Evolutionary conservation across 371 early-diverging fungal genomes (phyloP), one percentile per base, ranked within the genome.

Genomic region (Mortierella polycephala): DNA sequence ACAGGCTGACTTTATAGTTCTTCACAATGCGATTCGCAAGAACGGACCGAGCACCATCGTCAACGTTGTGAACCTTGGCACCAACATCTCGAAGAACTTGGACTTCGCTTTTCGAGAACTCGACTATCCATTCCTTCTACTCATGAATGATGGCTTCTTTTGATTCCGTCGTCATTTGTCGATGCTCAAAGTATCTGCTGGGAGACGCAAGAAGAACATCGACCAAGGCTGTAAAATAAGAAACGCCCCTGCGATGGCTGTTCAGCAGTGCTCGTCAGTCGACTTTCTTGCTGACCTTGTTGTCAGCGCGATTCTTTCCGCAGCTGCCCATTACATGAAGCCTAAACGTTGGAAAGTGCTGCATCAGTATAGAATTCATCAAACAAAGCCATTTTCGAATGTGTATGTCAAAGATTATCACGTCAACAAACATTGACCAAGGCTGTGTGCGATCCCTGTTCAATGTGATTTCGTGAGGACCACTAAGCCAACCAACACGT

Each of bases 381-480:
- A 59, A 54, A 54, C 59, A 39, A 59, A 30, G 59, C 44, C 4
- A 20, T 55, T 41, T n/a, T n/a, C n/a, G n/a, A n/a, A n/a, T n/a
- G n/a, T n/a, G n/a, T n/a, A n/a, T n/a, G n/a, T n/a, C n/a, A n/a
- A n/a, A n/a, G n/a, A n/a, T n/a, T n/a, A n/a, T n/a, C n/a, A n/a
- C n/a, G n/a, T n/a, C 64, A 23, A 63, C 63, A 57, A 59, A 54
- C 70, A 63, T 64, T n/a, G 71, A 71, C 64, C 71, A 71, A 64
- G 71, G 64, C n/a, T 60, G 60, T 64, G 64, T 59, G 63, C n/a
- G 20, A 45, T 71, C 71, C 70, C 1, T 70, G 64, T 63, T 64
- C 64, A 70, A 58, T 54, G 41, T 59, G 58, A 40, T 62, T 54
- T 41, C 55, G 42, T 46, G 62, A 56, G 64, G 46, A 40, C 70